Evolutionary conservation across 2,329 filamentous ascomycete species (phyloP).

Genomic region (Colletotrichum sp.): DNA sequence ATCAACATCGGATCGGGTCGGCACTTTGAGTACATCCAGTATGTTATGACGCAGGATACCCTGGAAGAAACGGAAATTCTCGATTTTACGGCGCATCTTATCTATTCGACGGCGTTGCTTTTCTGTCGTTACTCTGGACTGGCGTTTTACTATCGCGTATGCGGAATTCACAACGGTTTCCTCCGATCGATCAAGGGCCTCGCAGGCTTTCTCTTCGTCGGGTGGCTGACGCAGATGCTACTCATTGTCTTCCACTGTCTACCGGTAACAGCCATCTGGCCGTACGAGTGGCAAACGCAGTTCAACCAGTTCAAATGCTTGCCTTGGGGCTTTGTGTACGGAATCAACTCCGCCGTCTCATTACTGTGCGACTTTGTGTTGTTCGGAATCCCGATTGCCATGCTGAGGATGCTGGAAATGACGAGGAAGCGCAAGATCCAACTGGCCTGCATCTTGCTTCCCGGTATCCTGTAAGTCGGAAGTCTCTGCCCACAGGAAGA

Average conservation of each 20-base stretch:
- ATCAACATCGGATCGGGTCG: conserved; percentile 54
- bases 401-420: conserved; percentile 51
- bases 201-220: conserved; percentile 41
- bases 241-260: conserved; percentile 57
- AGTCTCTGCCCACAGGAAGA: fast-evolving
- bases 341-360: conserved; percentile 54
- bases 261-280: conserved; percentile 57
- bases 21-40: conserved; percentile 50
- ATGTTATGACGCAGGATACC: conserved; percentile 46
- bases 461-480: conserved; percentile 50
- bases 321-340: conserved; percentile 56
- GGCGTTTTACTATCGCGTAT: conserved; percentile 55
- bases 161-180: conserved; percentile 40
- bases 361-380: conserved; percentile 55
- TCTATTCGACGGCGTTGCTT: conserved; percentile 56
- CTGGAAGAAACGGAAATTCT: conserved; percentile 49
- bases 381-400: conserved; percentile 54
- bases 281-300: conserved; percentile 52
- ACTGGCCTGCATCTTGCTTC: conserved; percentile 51
- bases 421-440: conserved; percentile 49
- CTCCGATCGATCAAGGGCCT: conserved; percentile 38
- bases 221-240: conserved; percentile 52
- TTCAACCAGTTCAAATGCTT: conserved; percentile 47
- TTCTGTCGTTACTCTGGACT: conserved; percentile 57
- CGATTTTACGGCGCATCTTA: conserved; percentile 55